These are phyloP conservation scores for Zancudomyces culisetae DNA, from an alignment of 371 early-diverging fungal genomes.

Conservation along the genomic window DNA sequence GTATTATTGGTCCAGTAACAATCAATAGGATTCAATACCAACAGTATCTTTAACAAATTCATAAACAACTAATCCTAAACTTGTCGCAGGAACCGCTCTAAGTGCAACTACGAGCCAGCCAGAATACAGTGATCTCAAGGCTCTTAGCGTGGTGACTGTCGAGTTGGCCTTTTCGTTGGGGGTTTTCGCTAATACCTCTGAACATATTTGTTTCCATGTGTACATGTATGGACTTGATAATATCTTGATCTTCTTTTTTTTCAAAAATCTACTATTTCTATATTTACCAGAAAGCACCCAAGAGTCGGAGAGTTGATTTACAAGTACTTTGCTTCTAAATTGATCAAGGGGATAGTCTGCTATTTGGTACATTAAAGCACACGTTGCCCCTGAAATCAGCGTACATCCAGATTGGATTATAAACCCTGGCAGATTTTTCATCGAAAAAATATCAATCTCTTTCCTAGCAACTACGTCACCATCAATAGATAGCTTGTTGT, in stretches of 20 bases:
- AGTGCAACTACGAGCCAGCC: constrained; percentile 43
- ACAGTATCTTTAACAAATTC: constrained; percentile 35
- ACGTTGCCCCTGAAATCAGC: constrained; percentile 45
- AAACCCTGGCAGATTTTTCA: constrained; percentile 23
- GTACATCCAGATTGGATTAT: constrained; percentile 45
- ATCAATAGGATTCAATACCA: neutral
- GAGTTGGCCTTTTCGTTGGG: constrained; percentile 1
- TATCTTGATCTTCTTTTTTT: neutral
- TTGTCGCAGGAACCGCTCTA: constrained; percentile 49
- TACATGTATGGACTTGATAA: neutral
- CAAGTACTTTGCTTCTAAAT: constrained; percentile 27
- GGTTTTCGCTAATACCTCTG: constrained; percentile 9
- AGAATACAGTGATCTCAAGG: constrained; percentile 32
- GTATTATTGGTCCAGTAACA: too few species aligned
- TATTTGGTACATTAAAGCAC: constrained; percentile 50
- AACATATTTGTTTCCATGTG: constrained; percentile 3
- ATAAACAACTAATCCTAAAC: constrained; percentile 48
- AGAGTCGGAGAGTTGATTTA: neutral
- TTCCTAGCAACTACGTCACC: neutral
- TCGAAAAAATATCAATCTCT: neutral
- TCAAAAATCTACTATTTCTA: neutral
- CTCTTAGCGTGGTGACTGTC: constrained; percentile 25
- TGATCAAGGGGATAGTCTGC: constrained; percentile 53
- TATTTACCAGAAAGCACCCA: neutral
- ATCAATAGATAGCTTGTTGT: neutral